Evolutionary conservation across 768 basidiomycete species (phyloP), one percentile per base, ranked within the genome.

Genomic region (Tulasnella sp.): DNA sequence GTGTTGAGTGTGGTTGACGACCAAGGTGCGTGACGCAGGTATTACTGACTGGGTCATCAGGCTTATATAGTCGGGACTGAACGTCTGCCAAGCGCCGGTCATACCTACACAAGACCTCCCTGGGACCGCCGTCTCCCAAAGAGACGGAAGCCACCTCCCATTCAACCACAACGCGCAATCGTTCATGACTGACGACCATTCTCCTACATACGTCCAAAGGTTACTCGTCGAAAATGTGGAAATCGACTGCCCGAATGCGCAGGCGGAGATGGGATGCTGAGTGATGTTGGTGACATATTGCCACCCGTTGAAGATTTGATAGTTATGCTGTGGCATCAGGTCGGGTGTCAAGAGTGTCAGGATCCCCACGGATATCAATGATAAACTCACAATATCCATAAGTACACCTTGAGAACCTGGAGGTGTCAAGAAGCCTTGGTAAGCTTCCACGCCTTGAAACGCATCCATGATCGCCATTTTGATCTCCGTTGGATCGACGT

Each of bases 131-230:
- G 45, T 51, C 17, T 21, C 84, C 82, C 84, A 88, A 17, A 84
- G 76, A 0, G 83, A 73, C 2, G 87, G 87, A 42, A 75, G 64
- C 2, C 87, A 88, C 45, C 88, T 81, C 2, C 92, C 92, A 64
- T 94, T 94, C 49, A 96, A 75, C 69, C 86, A 88, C 66, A 71
- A 70, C 0, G 88, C 83, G 65, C 88, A 91, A 68, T 88, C 89
- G 5, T 80, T 90, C 8, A 76, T 70, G 0, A 85, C 82, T 21
- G 77, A 81, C 15, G 85, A 82, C 84, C 88, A 96, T 73, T 96
- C 92, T 43, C 92, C 91, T 24, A 92, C 88, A 45, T 92, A 75
- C 15, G 81, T 77, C 91, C 88, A 91, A 26, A 93, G 77, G 63
- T 84, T 83, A 9, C 80, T 76, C 4, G 73, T 61, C 4, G 80